Conservation (phyloP, 176 grass and related monocot genomes). For the Raddia distichophylla region DNA sequence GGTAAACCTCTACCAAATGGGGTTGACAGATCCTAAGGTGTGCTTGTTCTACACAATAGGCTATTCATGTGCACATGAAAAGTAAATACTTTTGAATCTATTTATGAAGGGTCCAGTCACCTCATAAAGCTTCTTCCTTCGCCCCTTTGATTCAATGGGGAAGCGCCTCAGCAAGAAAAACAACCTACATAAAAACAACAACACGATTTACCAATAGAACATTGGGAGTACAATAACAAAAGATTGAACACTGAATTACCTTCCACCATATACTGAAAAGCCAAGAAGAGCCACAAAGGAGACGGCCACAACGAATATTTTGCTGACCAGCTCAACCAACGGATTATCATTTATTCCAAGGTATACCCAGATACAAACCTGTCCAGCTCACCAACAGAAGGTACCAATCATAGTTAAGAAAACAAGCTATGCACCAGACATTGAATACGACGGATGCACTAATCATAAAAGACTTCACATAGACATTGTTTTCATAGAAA, state of each 20-base stretch:
- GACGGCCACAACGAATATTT: slow-evolving; percentile 77
- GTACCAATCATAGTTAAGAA: slow-evolving; percentile 19
- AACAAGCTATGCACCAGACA: neutral
- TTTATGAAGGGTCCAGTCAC: slow-evolving; percentile 40
- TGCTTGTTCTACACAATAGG: neutral
- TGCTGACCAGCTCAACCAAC: slow-evolving; percentile 64
- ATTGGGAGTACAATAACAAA: slow-evolving; percentile 25
- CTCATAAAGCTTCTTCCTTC: slow-evolving; percentile 97
- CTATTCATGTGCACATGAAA: neutral
- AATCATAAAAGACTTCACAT: neutral
- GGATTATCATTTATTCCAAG: slow-evolving; percentile 74
- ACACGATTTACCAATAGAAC: neutral
- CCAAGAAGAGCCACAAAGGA: slow-evolving; percentile 89
- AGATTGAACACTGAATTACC: slow-evolving; percentile 42
- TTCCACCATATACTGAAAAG: slow-evolving; percentile 90
- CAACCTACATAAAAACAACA: slow-evolving; percentile 52
- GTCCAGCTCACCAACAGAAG: slow-evolving; percentile 37
- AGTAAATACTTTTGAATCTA: neutral
- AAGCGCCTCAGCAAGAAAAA: slow-evolving; percentile 93
- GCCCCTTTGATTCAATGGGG: slow-evolving; percentile 92
- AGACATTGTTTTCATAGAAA: slow-evolving; percentile 4
- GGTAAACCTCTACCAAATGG: neutral
- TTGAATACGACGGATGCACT: neutral
- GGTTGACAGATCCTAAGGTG: neutral
- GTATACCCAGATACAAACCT: slow-evolving; percentile 95